Conservation (phyloP, 192 early-diverging fungal genomes). For the Gaertneriomyces semiglobifer region DNA sequence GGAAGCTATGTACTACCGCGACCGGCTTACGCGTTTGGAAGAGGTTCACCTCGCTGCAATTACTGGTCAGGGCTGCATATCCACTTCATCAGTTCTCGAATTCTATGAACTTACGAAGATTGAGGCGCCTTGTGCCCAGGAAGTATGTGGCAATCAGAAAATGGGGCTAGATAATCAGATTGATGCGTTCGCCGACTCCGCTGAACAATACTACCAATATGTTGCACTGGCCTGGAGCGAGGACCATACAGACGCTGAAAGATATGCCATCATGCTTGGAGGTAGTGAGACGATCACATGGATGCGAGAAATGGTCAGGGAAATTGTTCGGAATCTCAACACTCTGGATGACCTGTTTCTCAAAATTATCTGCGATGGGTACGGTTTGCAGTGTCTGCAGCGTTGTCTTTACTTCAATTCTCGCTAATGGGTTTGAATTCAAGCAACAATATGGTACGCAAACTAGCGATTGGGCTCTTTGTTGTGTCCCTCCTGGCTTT, state of each 20-base stretch:
- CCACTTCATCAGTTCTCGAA: slow-evolving; percentile 13
- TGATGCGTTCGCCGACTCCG: slow-evolving; percentile 9
- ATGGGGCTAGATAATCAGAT: slow-evolving; percentile 22
- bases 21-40: slow-evolving; percentile 8
- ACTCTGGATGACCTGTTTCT: background rate
- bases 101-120: background rate
- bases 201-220: background rate
- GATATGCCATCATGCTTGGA: background rate
- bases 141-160: slow-evolving; percentile 23
- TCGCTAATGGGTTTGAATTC: background rate
- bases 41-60: slow-evolving; percentile 9
- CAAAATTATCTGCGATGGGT: background rate
- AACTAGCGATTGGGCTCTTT: slow-evolving; percentile 6
- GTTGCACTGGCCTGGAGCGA: background rate
- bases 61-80: slow-evolving; percentile 15
- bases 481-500: background rate
- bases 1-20: slow-evolving; percentile 10
- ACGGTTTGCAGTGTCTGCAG: background rate
- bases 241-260: background rate
- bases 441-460: too few relatives aligned
- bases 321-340: slow-evolving; percentile 7
- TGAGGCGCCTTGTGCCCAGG: slow-evolving; percentile 24
- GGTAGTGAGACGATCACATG: background rate
- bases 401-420: background rate
- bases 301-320: background rate